Evolutionary conservation across 1,284 basidiomycete species (phyloP).

Genomic region (Tausonia pullulans): DNA sequence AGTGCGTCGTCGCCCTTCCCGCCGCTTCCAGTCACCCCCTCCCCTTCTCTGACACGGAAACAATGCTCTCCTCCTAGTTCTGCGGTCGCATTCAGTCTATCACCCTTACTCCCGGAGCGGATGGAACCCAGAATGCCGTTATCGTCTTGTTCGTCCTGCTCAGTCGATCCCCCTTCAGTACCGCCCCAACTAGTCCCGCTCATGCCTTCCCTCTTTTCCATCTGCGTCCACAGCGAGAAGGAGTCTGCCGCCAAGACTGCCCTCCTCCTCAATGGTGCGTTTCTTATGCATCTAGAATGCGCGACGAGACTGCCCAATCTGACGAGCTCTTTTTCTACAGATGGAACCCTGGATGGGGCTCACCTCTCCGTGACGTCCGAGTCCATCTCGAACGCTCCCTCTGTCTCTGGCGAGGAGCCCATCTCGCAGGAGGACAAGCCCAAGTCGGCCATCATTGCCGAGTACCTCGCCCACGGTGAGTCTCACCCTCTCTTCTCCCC

Average conservation of each 20-base stretch:
- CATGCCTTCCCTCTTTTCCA: not conserved
- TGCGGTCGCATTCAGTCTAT: slow-evolving; percentile 9
- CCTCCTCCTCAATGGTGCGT: slow-evolving; percentile 21
- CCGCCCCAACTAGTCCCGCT: not conserved
- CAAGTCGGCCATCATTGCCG: slow-evolving; percentile 57
- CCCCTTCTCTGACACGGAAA: not conserved
- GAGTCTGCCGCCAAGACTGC: slow-evolving; percentile 34
- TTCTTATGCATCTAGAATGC: no score
- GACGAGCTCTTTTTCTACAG: not conserved
- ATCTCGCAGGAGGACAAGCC: slow-evolving; percentile 39
- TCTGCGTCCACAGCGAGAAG: no score
- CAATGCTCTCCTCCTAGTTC: not conserved
- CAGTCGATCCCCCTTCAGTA: not conserved
- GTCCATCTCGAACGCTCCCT: slow-evolving; percentile 18
- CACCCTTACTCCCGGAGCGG: slow-evolving; percentile 15
- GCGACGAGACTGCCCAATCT: no score
- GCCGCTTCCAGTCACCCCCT: not conserved
- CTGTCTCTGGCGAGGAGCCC: slow-evolving; percentile 12
- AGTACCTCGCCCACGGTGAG: slow-evolving; percentile 49
- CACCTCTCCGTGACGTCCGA: slow-evolving; percentile 36
- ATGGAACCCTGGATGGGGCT: slow-evolving; percentile 19
- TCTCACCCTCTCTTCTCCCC: not conserved
- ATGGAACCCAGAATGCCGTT: slow-evolving; percentile 26
- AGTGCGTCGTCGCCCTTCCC: not conserved
- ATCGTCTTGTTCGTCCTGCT: slow-evolving; percentile 29